Evolutionary conservation across 2,329 filamentous ascomycete genomes (phyloP).

Genomic region (Bipolaris bicolor): DNA sequence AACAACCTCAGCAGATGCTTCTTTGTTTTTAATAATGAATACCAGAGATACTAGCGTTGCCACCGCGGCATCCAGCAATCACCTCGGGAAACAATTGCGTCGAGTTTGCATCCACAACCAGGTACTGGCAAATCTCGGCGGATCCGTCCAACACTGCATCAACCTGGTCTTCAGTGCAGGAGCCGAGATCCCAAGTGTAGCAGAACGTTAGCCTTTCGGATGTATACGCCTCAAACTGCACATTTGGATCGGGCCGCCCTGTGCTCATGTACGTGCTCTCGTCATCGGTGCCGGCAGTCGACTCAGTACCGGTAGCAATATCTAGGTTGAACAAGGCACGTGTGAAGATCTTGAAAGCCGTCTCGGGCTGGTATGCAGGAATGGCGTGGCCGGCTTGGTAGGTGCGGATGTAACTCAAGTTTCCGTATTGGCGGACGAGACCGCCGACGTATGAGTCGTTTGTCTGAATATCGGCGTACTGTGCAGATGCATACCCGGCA

Average conservation of each 20-base stretch:
- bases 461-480: slow-evolving; percentile 45
- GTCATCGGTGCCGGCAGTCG: slow-evolving; percentile 9
- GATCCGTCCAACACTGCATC: slow-evolving; percentile 20
- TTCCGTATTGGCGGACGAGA: slow-evolving; percentile 51
- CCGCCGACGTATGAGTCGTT: slow-evolving; percentile 49
- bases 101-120: slow-evolving; percentile 29
- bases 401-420: slow-evolving; percentile 48
- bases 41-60: slow-evolving; percentile 6
- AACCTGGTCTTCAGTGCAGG: slow-evolving; percentile 22
- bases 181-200: slow-evolving; percentile 24
- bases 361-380: slow-evolving; percentile 53
- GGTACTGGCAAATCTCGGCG: slow-evolving; percentile 24
- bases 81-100: slow-evolving; percentile 27
- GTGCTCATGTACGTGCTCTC: slow-evolving; percentile 19
- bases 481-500: slow-evolving; percentile 31
- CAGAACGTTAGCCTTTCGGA: slow-evolving; percentile 19
- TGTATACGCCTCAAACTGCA: slow-evolving; percentile 17
- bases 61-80: slow-evolving; percentile 20
- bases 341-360: slow-evolving; percentile 58
- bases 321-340: slow-evolving; percentile 54
- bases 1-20: background rate
- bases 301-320: slow-evolving; percentile 53
- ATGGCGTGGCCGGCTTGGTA: slow-evolving; percentile 52
- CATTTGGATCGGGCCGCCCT: slow-evolving; percentile 20
- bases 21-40: background rate